Evolutionary conservation across 805 yeast species (phyloP).

Genomic region (Kazachstania taianensis): DNA sequence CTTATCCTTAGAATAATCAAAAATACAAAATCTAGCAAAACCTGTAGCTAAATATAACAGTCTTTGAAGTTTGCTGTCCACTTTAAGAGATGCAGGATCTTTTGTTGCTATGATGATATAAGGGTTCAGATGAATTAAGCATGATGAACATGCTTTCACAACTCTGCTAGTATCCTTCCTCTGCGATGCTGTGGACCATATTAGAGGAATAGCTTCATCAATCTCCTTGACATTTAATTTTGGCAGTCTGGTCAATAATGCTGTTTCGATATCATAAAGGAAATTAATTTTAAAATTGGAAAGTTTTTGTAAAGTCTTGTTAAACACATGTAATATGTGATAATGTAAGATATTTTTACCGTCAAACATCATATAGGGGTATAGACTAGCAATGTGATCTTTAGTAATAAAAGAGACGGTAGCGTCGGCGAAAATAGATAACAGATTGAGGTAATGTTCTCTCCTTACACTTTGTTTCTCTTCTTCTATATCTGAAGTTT

Average conservation of each 20-base stretch:
- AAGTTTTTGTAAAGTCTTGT: constrained; percentile 36
- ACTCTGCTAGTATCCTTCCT: constrained; percentile 39
- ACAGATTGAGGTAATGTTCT: constrained; percentile 20
- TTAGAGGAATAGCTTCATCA: constrained; percentile 64
- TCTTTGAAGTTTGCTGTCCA: constrained; percentile 41
- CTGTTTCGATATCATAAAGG: constrained; percentile 38
- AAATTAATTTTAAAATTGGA: constrained; percentile 42
- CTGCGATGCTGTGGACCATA: constrained; percentile 45
- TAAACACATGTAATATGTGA: constrained; percentile 45
- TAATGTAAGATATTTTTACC: constrained; percentile 34
- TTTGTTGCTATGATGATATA: constrained; percentile 29
- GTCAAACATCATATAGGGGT: constrained; percentile 51
- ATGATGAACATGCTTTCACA: constrained; percentile 54
- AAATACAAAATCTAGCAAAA: constrained; percentile 60
- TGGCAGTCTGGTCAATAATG: constrained; percentile 47
- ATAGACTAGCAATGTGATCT: constrained; percentile 56
- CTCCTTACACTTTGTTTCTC: neutral
- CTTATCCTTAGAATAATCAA: constrained; percentile 35
- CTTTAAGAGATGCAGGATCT: constrained; percentile 12
- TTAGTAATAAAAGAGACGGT: constrained; percentile 47
- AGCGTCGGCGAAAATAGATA: constrained; percentile 48
- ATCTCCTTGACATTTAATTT: constrained; percentile 51
- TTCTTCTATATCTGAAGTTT: constrained; percentile 23
- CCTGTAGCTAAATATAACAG: constrained; percentile 56
- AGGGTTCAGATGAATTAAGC: constrained; percentile 42